Percentiles rank a stretch among this genome's conserved stretches.
Conservation (phyloP, 257 asterid genomes). For the Lycium barbarum region DNA sequence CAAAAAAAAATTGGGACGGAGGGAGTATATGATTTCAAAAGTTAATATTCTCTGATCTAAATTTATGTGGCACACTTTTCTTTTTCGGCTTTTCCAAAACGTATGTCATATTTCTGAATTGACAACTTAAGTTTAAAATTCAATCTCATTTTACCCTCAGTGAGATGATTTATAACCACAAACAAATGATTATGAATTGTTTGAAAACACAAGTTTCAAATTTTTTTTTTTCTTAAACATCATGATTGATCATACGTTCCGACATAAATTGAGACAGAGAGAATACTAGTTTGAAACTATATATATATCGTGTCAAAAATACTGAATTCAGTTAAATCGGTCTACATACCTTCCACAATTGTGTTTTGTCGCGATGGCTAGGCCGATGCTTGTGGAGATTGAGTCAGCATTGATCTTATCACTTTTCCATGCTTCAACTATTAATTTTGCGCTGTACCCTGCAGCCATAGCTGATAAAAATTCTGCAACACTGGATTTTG, state of each 20-base stretch:
- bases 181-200: background rate
- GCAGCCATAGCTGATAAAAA: constrained; percentile 51
- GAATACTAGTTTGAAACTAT: background rate
- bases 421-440: constrained; percentile 45
- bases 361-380: constrained; percentile 40
- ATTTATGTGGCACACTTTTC: no score
- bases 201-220: background rate
- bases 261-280: background rate
- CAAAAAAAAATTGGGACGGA: no score
- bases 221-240: background rate
- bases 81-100: background rate
- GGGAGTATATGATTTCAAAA: no score
- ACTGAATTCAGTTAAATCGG: no score
- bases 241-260: background rate
- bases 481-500: constrained; percentile 41
- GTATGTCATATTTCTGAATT: background rate
- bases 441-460: constrained; percentile 47
- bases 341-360: constrained; percentile 41
- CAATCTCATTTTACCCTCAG: background rate
- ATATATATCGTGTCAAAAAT: no score
- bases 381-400: constrained; percentile 37
- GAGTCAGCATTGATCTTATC: background rate
- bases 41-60: no score
- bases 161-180: background rate
- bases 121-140: background rate